Conservation (phyloP, 148 eudicot species). For the Fallopia convolvulus region DNA sequence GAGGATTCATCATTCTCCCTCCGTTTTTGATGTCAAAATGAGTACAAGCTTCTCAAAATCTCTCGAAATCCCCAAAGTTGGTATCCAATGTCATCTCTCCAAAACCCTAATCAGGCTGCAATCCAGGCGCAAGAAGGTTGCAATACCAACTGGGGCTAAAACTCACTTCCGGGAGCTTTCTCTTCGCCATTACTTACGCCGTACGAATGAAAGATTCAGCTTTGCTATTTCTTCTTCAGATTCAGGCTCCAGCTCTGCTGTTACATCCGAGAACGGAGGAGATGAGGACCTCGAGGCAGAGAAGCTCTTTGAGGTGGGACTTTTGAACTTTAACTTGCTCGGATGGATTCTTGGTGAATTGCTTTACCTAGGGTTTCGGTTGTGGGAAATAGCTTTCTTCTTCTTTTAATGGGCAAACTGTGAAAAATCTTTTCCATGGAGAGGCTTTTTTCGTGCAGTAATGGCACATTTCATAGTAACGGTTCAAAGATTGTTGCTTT, state of each 20-base stretch:
- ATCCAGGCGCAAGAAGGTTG: not conserved
- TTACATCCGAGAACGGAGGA: conserved; percentile 6
- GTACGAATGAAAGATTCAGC: not conserved
- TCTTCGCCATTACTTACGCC: conserved; percentile 2
- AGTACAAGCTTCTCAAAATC: conserved; percentile 12
- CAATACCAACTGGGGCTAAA: not conserved
- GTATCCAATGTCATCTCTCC: not conserved
- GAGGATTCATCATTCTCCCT: not conserved
- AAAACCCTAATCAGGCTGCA: conserved; percentile 8
- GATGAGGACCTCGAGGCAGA: conserved; percentile 7
- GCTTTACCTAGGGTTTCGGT: not conserved
- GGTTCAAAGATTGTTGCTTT: not conserved
- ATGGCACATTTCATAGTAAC: not conserved
- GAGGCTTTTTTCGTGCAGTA: not conserved
- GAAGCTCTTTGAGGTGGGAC: conserved; percentile 8
- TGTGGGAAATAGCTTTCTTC: not conserved
- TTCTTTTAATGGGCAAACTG: not conserved
- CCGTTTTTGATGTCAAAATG: conserved; percentile 9
- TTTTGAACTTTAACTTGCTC: not conserved
- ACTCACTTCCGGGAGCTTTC: not conserved
- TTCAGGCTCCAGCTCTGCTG: conserved; percentile 9
- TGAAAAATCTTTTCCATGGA: not conserved
- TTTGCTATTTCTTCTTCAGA: not conserved
- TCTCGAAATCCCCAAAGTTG: not conserved
- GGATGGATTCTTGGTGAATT: not conserved